Evolutionary conservation across 73 alveolate genomes (phyloP), one percentile per base, ranked within the genome.

Genomic region (Urostyla sp.): DNA sequence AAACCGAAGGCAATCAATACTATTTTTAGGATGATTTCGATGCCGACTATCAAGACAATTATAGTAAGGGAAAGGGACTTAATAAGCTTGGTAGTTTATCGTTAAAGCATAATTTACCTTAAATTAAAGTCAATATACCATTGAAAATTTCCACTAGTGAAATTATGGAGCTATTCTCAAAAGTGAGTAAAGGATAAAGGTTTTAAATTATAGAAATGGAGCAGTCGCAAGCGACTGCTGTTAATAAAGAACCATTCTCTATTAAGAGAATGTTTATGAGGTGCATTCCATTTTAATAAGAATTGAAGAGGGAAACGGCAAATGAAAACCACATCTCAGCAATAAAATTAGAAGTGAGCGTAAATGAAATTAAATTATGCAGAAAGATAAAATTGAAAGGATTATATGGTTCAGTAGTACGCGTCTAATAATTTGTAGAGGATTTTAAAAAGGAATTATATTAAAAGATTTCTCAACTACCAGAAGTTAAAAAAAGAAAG

Each of bases 191-290:
- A 37, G 40, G 27, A 1, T 50, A 51, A 56, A 75, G 49, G 46
- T 85, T 73, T 36, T 23, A 85, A 52, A 72, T 85, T 8, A 85
- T 85, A 13, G 93, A 85, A 40, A 60, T 58, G 77, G 93, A 85
- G 21, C 36, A 60, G 34, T 26, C 10, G 21, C 23, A 54, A 20
- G 84, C 89, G 0, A 85, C 93, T 3, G 93, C 93, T 34, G 93
- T 85, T 4, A 77, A 44, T 48, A 85, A 85, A 63, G 93, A 76
- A 34, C 93, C 88, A 16, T 58, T 85, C 44, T 85, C 93, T 0
- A 8, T 85, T n/a, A 49, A 53, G 27, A 75, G 53, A 43, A 59
- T 85, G 86, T 27, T 85, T 20, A 16, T 76, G 46, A 60, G 57
- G 40, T 85, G 93, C 32, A 52, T 85, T 0, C 93, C 89, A 5